Evolutionary conservation across 1,139 yeast species (phyloP).

Genomic region (Geotrichum candidum): DNA sequence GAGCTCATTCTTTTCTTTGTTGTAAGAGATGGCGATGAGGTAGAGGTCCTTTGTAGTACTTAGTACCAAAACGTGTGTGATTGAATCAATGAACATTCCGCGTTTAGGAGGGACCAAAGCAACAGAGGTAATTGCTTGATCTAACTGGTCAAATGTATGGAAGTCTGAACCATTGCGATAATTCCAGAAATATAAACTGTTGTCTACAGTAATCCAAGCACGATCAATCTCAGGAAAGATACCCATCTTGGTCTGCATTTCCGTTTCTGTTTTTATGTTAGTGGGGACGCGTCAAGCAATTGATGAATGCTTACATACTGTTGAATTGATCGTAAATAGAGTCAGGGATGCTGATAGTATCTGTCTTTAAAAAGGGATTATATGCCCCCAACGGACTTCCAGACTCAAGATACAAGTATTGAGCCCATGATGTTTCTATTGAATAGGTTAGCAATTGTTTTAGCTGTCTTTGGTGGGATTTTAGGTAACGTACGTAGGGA

Average conservation of each 20-base stretch:
- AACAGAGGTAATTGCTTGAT: conserved; percentile 71
- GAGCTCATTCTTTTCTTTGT: conserved; percentile 41
- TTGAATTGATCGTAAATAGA: conserved; percentile 71
- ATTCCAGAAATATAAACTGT: conserved; percentile 80
- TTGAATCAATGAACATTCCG: conserved; percentile 72
- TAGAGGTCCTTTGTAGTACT: conserved; percentile 79
- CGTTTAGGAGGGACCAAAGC: conserved; percentile 72
- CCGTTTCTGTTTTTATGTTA: conserved; percentile 42
- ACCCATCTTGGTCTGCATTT: conserved; percentile 72
- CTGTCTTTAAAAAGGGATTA: conserved; percentile 71
- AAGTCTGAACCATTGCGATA: conserved; percentile 61
- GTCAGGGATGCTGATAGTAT: conserved; percentile 73
- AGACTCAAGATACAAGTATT: conserved; percentile 24
- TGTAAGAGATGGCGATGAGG: conserved; percentile 65
- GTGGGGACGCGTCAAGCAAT: not conserved
- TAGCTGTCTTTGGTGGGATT: not conserved
- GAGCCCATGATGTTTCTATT: conserved; percentile 27
- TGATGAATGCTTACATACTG: conserved; percentile 20
- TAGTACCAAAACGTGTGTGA: conserved; percentile 64
- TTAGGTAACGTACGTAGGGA: conserved; percentile 26
- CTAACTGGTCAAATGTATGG: conserved; percentile 75
- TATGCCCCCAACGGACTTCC: conserved; percentile 37
- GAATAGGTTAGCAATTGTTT: not conserved
- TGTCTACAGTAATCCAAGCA: conserved; percentile 84
- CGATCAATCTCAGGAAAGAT: conserved; percentile 74